Evolutionary conservation across 208 protist species (phyloP).

Genomic region (Wallacemonas sp.): DNA sequence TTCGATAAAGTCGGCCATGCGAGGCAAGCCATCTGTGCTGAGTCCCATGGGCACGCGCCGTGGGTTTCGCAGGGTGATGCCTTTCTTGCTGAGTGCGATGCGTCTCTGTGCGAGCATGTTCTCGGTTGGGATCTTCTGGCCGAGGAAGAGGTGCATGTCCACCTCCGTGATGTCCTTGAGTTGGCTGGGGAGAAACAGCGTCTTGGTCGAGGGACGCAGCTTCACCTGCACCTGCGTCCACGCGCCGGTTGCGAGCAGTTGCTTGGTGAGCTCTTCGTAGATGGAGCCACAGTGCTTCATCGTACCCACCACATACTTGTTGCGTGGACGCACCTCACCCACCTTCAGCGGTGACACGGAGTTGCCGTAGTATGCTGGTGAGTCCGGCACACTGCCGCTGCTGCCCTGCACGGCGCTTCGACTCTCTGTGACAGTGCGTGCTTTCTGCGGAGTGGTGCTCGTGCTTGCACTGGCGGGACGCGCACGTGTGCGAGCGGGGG

Average conservation of each 20-base stretch:
- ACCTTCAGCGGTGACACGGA: neutral
- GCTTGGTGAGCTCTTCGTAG: conserved; percentile 72
- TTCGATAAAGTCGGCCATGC: conserved; percentile 73
- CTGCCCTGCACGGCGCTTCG: neutral
- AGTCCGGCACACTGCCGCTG: neutral
- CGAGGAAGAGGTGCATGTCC: conserved; percentile 62
- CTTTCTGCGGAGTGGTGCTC: neutral
- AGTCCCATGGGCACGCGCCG: conserved; percentile 58
- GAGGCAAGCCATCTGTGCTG: conserved; percentile 39
- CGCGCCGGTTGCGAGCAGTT: conserved; percentile 51
- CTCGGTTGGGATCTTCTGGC: conserved; percentile 71
- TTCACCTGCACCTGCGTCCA: conserved; percentile 46
- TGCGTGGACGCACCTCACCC: conserved; percentile 1
- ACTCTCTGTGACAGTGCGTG: neutral
- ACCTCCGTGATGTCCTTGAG: conserved; percentile 34
- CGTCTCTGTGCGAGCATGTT: conserved; percentile 48
- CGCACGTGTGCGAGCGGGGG: neutral
- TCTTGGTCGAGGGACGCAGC: conserved; percentile 24
- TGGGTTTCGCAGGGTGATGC: neutral
- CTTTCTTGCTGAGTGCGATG: conserved; percentile 2
- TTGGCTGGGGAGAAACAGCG: conserved; percentile 33
- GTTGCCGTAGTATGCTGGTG: conserved; percentile 7
- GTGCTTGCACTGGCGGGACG: conserved; percentile 7
- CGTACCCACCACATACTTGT: conserved; percentile 49
- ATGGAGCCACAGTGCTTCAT: conserved; percentile 75